Conservation (phyloP, 2,329 filamentous ascomycete genomes). For the Penicillium crustosum region DNA sequence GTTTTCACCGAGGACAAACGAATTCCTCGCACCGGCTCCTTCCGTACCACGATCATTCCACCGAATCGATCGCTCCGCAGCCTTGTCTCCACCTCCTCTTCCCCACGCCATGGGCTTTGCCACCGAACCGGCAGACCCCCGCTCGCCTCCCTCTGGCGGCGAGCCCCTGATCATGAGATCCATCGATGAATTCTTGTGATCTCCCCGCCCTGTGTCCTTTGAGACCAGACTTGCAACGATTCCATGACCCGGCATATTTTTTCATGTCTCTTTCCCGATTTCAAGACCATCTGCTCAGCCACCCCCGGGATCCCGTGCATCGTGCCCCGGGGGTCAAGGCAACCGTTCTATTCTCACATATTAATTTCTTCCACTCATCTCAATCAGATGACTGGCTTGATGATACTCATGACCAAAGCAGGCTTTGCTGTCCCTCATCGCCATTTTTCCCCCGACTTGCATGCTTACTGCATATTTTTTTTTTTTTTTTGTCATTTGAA, state of each 20-base stretch:
- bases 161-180: conserved; percentile 47
- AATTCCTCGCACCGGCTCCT: conserved; percentile 43
- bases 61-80: conserved; percentile 35
- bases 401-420: conserved; percentile 44
- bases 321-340: background rate
- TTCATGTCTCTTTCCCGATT: conserved; percentile 17
- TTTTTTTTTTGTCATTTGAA: conserved; percentile 5
- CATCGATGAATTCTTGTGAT: conserved; percentile 48
- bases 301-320: background rate
- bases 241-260: conserved; percentile 30
- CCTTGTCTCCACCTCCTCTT: conserved; percentile 4
- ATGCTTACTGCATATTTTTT: conserved; percentile 12
- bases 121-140: conserved; percentile 35
- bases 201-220: conserved; percentile 12
- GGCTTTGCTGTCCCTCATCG: conserved; percentile 41
- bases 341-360: conserved; percentile 13
- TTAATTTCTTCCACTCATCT: conserved; percentile 24
- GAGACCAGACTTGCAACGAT: conserved; percentile 28
- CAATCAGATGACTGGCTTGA: conserved; percentile 23
- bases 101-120: conserved; percentile 21
- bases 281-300: conserved; percentile 15
- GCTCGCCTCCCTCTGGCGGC: conserved; percentile 41
- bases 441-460: conserved; percentile 12
- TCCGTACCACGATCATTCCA: conserved; percentile 37
- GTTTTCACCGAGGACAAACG: conserved; percentile 47